These are phyloP conservation scores for Aegilops sharonensis DNA, from an alignment of 176 grass and related monocot genomes.

Conservation along the genomic window DNA sequence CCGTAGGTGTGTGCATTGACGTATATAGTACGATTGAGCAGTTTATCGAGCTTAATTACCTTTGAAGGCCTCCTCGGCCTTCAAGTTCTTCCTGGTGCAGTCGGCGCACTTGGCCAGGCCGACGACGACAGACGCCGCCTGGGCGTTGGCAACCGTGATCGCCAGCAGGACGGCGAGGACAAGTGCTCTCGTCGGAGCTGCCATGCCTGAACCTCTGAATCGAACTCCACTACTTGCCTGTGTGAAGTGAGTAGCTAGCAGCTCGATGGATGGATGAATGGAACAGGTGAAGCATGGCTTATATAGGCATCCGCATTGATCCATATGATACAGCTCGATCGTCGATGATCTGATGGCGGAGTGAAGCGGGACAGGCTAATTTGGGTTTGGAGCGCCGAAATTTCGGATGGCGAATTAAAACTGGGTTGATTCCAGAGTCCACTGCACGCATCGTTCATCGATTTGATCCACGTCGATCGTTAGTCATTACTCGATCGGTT, in stretches of 20 bases:
- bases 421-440: not conserved
- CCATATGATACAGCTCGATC: not conserved
- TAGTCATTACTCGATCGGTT: not conserved
- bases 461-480: not conserved
- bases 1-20: too few species aligned
- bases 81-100: conserved; percentile 4
- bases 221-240: not conserved
- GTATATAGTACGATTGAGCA: too few species aligned
- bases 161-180: not conserved
- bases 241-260: not conserved
- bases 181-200: not conserved
- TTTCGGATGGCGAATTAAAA: not conserved
- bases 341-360: not conserved
- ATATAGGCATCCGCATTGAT: not conserved
- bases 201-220: not conserved
- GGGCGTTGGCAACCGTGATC: not conserved
- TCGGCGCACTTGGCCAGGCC: not conserved
- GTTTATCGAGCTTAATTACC: not conserved
- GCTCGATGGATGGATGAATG: not conserved
- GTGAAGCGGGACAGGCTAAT: not conserved
- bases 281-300: not conserved
- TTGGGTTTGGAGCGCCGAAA: not conserved
- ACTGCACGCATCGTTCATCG: not conserved
- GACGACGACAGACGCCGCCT: not conserved
- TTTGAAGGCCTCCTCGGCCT: conserved; percentile 2